phyloP scores from a whole-genome alignment of 768 basidiomycete species.

The Coprinopsis sp. region DNA sequence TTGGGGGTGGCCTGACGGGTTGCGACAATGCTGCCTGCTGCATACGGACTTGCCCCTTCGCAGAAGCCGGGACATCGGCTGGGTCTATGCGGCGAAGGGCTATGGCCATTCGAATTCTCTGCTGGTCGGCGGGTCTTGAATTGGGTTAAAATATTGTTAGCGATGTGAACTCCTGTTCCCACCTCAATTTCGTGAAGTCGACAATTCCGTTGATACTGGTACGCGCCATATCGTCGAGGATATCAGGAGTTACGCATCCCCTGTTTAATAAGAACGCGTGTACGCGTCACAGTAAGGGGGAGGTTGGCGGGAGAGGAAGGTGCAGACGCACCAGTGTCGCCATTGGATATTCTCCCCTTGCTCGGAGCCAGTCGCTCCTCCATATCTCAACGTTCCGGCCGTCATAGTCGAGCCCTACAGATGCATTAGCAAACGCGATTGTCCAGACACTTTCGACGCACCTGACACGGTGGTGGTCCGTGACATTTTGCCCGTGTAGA shows the following conservation, averaged over 20 bases:
- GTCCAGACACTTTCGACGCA: conserved; percentile 10
- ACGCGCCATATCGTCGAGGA: conserved; percentile 46
- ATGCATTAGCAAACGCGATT: conserved; percentile 1
- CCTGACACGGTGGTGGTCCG: conserved; percentile 56
- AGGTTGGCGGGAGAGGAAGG: not conserved
- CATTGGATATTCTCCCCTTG: conserved; percentile 67
- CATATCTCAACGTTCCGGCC: conserved; percentile 64
- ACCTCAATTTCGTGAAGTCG: conserved; percentile 55
- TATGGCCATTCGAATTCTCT: conserved; percentile 58
- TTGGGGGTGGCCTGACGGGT: conserved; percentile 22
- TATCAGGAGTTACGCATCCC: conserved; percentile 66
- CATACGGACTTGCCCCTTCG: conserved; percentile 22
- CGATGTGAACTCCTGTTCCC: conserved; percentile 2
- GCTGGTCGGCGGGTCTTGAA: conserved; percentile 54
- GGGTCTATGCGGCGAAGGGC: conserved; percentile 50
- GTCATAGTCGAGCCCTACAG: conserved; percentile 41
- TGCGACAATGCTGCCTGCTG: conserved; percentile 40
- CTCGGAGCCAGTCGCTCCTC: conserved; percentile 36
- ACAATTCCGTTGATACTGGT: conserved; percentile 36
- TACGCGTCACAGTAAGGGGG: not conserved
- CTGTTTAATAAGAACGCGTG: conserved; percentile 28
- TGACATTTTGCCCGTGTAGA: conserved; percentile 66
- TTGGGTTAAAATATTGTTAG: not conserved
- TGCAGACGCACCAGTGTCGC: conserved; percentile 61
- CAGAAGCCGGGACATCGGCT: conserved; percentile 48